Base-by-base conservation (phyloP, 495 filamentous ascomycete genomes). In the Penicillium dipodomyicola region DNA sequence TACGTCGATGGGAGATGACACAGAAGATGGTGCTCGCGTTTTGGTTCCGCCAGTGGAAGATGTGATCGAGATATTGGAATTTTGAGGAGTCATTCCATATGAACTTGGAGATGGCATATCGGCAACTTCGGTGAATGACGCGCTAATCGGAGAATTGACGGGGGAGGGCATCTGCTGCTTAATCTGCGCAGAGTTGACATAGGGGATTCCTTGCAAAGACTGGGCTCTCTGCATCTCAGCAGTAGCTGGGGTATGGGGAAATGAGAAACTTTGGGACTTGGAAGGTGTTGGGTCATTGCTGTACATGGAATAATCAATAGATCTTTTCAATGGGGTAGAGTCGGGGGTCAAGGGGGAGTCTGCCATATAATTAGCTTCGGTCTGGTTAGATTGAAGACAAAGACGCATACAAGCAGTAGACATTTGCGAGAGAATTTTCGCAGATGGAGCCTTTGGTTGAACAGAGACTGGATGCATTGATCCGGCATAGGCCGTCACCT, bases 361-460 rank as follows among this genome's bases (percentile, higher is more conserved):
- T 78, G 54, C 15, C 1, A 12, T 42, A 51, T 33, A 29, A 48
- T 75, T 60, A 67, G 60, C 11, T 3, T 35, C 9, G 7, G 37
- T 15, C 17, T 5, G 3, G n/a, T 45, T 8, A 12, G 2, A 39
- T 39, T n/a, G 15, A 17, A 25, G 3, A 8, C 22, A n/a, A 5
- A 22, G 17, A 20, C 11, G 12, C 64, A 51, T 62, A 67, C 66
- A 69, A 49, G 58, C 61, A 59, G 73, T 75, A 60, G 83, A 87
- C 29, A 84, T 90, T 58, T 77, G 71, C 39, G 84, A 83, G 59
- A 78, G 77, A 56, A 79, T 77, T 33, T 65, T 63, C 12, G 65
- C 63, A 17, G 64, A 66, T 37, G 64, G 62, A 45, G 56, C 55
- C 61, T 76, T 72, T 53, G 73, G 73, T 58, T 76, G 73, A 62